Evolutionary conservation across 768 basidiomycete genomes (phyloP).

Genomic region (Rubroboletus pulcherrimus): DNA sequence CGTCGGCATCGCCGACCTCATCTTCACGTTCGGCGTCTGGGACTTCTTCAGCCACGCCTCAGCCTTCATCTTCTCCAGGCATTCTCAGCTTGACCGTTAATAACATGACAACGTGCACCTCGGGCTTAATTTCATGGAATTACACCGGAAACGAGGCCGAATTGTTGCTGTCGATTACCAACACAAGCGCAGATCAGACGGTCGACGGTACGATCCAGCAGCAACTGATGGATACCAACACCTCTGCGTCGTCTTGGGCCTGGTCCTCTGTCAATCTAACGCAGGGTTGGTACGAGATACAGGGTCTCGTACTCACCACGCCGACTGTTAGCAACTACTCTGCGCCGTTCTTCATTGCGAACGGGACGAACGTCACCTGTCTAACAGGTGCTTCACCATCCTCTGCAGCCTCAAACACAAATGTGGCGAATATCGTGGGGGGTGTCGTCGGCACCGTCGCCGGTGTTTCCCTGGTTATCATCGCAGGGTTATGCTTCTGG

Average conservation of each 20-base stretch:
- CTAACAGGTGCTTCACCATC: conserved; percentile 21
- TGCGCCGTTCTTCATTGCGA: conserved; percentile 32
- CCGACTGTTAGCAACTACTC: conserved; percentile 19
- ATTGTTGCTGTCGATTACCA: conserved; percentile 38
- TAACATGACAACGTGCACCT: conserved; percentile 35
- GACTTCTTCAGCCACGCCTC: conserved; percentile 13
- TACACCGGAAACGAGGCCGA: conserved; percentile 33
- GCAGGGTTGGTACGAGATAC: conserved; percentile 45
- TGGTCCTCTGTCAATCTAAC: conserved; percentile 48
- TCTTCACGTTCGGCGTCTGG: conserved; percentile 12
- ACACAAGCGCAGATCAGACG: conserved; percentile 32
- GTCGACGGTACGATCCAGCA: conserved; percentile 11
- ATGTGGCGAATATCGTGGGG: conserved; percentile 48
- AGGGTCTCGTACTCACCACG: conserved; percentile 15
- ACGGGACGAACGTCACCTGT: conserved; percentile 37
- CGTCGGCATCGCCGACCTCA: conserved; percentile 3
- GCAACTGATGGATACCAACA: conserved; percentile 27
- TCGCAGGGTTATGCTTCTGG: conserved; percentile 33
- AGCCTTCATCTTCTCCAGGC: conserved; percentile 12
- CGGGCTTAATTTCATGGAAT: conserved; percentile 36
- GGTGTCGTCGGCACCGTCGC: conserved; percentile 46
- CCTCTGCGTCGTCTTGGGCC: conserved; percentile 26
- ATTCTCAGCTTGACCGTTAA: conserved; percentile 24
- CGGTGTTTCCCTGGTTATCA: conserved; percentile 32
- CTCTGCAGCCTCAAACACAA: conserved; percentile 26